These are phyloP conservation scores for Calvatia gigantea DNA, from an alignment of 768 basidiomycete species.

Conservation along the genomic window DNA sequence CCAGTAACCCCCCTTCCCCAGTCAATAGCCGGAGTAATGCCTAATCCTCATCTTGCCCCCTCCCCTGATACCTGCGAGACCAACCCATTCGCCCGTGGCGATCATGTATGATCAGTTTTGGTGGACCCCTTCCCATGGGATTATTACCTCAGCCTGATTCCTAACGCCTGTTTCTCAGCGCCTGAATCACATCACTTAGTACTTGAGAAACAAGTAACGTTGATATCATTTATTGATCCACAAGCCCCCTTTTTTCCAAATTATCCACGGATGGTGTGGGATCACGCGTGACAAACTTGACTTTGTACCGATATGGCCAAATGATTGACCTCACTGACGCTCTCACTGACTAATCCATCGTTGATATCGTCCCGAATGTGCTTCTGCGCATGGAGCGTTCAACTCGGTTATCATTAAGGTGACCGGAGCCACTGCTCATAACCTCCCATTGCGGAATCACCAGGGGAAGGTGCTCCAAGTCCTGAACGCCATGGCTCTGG, in stretches of 20 bases:
- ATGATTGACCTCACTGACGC: background rate
- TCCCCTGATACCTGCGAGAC: no score
- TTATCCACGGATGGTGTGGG: background rate
- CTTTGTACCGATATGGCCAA: background rate
- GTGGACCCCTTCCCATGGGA: no score
- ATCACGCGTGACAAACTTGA: background rate
- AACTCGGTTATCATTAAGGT: background rate
- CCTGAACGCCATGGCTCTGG: no score
- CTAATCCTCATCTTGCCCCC: no score
- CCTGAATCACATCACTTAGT: no score
- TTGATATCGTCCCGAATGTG: background rate
- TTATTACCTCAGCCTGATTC: no score
- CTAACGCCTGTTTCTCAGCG: no score
- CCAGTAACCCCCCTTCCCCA: no score
- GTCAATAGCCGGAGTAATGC: no score
- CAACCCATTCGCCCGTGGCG: no score
- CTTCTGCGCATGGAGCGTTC: background rate
- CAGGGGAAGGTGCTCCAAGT: no score
- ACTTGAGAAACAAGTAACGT: background rate
- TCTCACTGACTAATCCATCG: conserved; percentile 1
- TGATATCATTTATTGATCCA: background rate
- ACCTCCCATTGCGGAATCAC: background rate
- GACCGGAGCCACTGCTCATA: background rate
- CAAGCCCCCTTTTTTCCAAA: conserved; percentile 3
- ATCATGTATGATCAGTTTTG: no score